phyloP scores from a whole-genome alignment of 2,329 filamentous ascomycete species.

The Monosporascus sp. region DNA sequence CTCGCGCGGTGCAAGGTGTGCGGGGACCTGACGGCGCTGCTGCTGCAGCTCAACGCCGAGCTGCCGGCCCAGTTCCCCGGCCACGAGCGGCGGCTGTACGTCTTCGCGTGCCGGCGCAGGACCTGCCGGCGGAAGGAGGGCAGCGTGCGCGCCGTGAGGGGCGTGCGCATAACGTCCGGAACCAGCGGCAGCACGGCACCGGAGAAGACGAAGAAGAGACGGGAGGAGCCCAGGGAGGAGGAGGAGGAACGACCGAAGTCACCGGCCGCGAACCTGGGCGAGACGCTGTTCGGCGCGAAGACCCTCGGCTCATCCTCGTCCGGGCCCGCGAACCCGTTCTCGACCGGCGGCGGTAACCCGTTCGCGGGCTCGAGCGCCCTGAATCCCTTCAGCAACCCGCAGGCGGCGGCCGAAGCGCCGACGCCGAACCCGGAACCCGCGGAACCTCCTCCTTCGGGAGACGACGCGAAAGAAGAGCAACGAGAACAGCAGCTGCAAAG shows the following conservation, averaged over 20 bases:
- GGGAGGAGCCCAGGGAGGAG: constrained; percentile 26
- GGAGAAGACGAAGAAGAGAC: constrained; percentile 28
- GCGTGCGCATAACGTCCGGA: constrained; percentile 46
- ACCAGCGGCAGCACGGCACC: constrained; percentile 19
- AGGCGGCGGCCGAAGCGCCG: constrained; percentile 14
- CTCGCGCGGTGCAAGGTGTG: constrained; percentile 85
- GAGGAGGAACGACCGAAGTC: constrained; percentile 24
- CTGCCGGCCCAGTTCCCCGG: constrained; percentile 79
- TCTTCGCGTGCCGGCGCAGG: constrained; percentile 75
- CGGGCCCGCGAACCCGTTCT: constrained; percentile 55
- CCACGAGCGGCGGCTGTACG: constrained; percentile 81
- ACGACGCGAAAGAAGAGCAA: constrained; percentile 16
- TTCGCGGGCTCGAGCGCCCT: constrained; percentile 43
- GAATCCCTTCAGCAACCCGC: constrained; percentile 40
- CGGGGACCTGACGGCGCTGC: constrained; percentile 73
- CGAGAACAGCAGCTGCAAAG: not conserved
- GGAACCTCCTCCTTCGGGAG: constrained; percentile 23
- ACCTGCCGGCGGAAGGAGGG: constrained; percentile 77
- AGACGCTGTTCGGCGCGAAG: constrained; percentile 64
- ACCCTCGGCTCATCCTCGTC: constrained; percentile 27
- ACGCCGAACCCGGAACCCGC: constrained; percentile 16
- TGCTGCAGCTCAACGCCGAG: constrained; percentile 88
- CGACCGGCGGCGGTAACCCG: constrained; percentile 44
- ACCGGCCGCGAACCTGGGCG: constrained; percentile 48
- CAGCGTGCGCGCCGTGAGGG: constrained; percentile 70